Percentiles rank a stretch among this genome's conserved stretches.
Conservation (phyloP, 768 basidiomycete genomes). For the Boletus rubescentipes region DNA sequence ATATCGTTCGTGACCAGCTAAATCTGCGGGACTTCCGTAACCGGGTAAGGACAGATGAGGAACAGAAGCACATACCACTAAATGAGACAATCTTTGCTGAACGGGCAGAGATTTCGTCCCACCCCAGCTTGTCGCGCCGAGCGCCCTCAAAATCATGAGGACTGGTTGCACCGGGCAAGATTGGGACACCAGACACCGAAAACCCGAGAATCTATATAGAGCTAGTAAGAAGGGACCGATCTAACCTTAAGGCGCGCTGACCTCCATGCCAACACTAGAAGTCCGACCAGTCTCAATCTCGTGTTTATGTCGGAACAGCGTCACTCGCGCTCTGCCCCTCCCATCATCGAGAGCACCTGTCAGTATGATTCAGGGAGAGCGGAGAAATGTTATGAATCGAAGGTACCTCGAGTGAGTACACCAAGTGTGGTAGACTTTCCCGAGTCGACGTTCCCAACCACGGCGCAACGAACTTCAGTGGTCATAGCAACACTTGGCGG, state of each 20-base stretch:
- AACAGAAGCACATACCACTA: conserved; percentile 52
- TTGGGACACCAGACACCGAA: conserved; percentile 68
- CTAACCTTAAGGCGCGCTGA: conserved; percentile 35
- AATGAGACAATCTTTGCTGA: conserved; percentile 94
- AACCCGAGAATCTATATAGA: conserved; percentile 80
- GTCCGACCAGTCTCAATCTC: conserved; percentile 96
- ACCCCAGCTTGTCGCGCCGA: conserved; percentile 84
- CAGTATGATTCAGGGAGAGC: conserved; percentile 6
- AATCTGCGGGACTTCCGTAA: conserved; percentile 50
- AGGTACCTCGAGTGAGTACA: conserved; percentile 85
- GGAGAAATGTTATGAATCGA: conserved; percentile 18
- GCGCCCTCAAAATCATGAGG: conserved; percentile 61
- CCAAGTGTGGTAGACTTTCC: conserved; percentile 95
- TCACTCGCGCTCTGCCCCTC: conserved; percentile 77
- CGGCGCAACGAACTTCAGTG: conserved; percentile 94
- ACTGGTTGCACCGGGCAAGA: conserved; percentile 64
- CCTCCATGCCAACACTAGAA: conserved; percentile 96
- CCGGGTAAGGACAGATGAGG: background rate
- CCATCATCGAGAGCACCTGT: conserved; percentile 79
- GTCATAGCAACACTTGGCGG: conserved; percentile 72
- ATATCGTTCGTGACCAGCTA: conserved; percentile 95
- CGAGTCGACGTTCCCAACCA: conserved; percentile 93
- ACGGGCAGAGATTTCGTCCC: conserved; percentile 91
- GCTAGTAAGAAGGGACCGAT: background rate
- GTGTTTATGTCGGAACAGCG: conserved; percentile 94